phyloP scores from a whole-genome alignment of 108 stramenopile species.

The Pseudonitzschia pungens region DNA sequence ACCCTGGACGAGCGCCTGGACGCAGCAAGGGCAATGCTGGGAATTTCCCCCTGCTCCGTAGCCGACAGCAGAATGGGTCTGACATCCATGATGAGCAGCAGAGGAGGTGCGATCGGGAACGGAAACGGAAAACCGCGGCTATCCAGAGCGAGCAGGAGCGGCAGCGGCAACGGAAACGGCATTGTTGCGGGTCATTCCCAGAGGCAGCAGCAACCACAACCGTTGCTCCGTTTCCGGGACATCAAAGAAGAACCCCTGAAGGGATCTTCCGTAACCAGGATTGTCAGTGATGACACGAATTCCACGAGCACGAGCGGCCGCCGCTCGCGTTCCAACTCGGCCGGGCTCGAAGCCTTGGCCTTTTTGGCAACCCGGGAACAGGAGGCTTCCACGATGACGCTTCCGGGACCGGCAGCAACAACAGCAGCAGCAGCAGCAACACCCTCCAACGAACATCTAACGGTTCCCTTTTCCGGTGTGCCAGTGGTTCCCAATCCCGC shows the following conservation, averaged over 20 bases:
- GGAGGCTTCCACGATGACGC: slow-evolving; percentile 1
- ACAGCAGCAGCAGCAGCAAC: not conserved
- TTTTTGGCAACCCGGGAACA: slow-evolving; percentile 45
- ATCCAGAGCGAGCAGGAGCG: not conserved
- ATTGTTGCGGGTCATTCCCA: not conserved
- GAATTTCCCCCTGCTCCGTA: slow-evolving; percentile 38
- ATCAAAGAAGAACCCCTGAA: not conserved
- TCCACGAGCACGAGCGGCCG: not conserved
- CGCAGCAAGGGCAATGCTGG: slow-evolving; percentile 47
- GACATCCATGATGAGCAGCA: slow-evolving; percentile 7
- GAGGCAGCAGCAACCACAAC: not conserved
- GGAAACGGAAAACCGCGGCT: not conserved
- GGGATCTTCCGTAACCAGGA: not conserved
- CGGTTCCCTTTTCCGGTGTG: not conserved
- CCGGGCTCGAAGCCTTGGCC: slow-evolving; percentile 57
- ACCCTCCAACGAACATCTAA: not conserved
- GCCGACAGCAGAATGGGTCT: slow-evolving; percentile 10
- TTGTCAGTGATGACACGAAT: not conserved
- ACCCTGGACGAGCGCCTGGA: slow-evolving; percentile 38
- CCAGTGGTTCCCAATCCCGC: not conserved
- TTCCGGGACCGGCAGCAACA: not conserved
- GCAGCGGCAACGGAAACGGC: not conserved
- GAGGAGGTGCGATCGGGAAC: not conserved
- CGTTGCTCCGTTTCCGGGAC: not conserved
- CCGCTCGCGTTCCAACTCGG: slow-evolving; percentile 24